phyloP scores from a whole-genome alignment of 2,329 filamentous ascomycete species.

The Parastagonospora avenae region DNA sequence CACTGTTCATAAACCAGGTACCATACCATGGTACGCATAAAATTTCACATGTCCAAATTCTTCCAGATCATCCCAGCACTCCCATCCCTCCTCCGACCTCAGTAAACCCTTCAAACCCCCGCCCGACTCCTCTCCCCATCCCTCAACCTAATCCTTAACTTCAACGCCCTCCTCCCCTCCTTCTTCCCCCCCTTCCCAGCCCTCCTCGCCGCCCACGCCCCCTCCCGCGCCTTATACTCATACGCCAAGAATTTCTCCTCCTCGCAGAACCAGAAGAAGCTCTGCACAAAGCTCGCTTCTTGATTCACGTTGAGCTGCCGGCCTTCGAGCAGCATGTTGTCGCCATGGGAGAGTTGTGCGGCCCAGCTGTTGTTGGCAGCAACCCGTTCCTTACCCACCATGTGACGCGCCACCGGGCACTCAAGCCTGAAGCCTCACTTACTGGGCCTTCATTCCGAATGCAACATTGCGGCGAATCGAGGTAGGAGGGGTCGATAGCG shows the following conservation, averaged over 20 bases:
- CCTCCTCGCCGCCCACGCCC: not conserved
- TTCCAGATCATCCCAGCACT: too few species aligned
- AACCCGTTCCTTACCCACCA: too few species aligned
- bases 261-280: slow-evolving; percentile 17
- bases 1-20: too few species aligned
- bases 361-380: slow-evolving; percentile 6
- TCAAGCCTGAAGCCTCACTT: too few species aligned
- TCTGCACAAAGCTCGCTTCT: slow-evolving; percentile 4
- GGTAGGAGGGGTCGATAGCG: too few species aligned
- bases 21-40: too few species aligned
- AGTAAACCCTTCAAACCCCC: not conserved
- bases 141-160: slow-evolving; percentile 10
- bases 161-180: slow-evolving; percentile 3
- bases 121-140: not conserved
- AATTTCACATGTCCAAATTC: too few species aligned
- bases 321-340: slow-evolving; percentile 10
- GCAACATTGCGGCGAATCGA: too few species aligned
- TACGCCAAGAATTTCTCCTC: slow-evolving; percentile 9
- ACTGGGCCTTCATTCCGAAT: too few species aligned
- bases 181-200: not conserved
- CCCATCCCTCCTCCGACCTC: not conserved
- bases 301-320: not conserved
- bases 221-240: slow-evolving; percentile 13
- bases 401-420: too few species aligned
- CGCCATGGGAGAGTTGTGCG: slow-evolving; percentile 4